Evolutionary conservation across 2,329 filamentous ascomycete species (phyloP), one percentile per base, ranked within the genome.

Genomic region (Xylariaceae sp.): DNA sequence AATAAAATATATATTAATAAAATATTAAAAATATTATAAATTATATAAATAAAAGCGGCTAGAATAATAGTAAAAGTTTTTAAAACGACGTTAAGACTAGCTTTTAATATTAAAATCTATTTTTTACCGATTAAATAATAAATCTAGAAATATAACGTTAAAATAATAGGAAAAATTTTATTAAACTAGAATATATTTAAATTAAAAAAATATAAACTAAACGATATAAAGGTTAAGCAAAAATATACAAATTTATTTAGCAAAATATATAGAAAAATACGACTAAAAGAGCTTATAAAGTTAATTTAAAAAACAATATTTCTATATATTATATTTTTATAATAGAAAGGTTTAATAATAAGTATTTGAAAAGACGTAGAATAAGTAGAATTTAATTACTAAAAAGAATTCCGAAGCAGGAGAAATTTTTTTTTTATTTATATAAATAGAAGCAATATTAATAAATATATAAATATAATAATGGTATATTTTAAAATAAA

Each of bases 1-100:
- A n/a, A n/a, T n/a, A n/a, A n/a, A n/a, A n/a, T n/a, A n/a, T n/a
- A n/a, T n/a, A 2, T 14, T 27, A 36, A 36, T 19, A 42, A 25
- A 42, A 12, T 14, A 22, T 42, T 25, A 25, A 42, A 19, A 12
- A n/a, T 36, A 25, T 11, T 36, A 19, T 42, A 5, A 35, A 35
- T 42, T 25, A 17, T 23, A 42, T 6, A 23, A 36, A 25, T 25
- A 42, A 42, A 23, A 20, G 36, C 14, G n/a, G n/a, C n/a, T n/a
- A n/a, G n/a, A n/a, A n/a, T n/a, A n/a, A n/a, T n/a, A n/a, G n/a
- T n/a, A n/a, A n/a, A n/a, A n/a, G n/a, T n/a, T n/a, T n/a, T n/a
- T n/a, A n/a, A n/a, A n/a, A n/a, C n/a, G n/a, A n/a, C n/a, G n/a
- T n/a, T n/a, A n/a, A n/a, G n/a, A n/a, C n/a, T n/a, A n/a, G n/a